These are phyloP conservation scores for Xylariomycetidae sp. DNA, from an alignment of 2,329 filamentous ascomycete species.

Conservation along the genomic window DNA sequence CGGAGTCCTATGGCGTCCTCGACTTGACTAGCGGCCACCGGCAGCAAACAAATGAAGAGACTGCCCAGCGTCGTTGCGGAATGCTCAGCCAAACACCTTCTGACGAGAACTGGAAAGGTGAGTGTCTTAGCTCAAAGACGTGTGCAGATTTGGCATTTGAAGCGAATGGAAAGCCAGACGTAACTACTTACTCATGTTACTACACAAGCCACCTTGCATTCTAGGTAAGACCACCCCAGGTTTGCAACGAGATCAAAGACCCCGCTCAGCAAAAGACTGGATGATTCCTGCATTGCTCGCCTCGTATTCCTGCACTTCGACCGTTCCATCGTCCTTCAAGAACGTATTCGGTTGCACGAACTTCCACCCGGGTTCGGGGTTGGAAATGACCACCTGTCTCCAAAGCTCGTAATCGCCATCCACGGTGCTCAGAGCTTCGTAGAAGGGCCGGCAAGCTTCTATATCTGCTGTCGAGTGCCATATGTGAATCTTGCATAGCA, in stretches of 20 bases:
- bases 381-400: conserved; percentile 43
- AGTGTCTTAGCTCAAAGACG: too few species aligned
- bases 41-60: too few species aligned
- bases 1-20: too few species aligned
- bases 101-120: too few species aligned
- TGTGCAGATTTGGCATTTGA: too few species aligned
- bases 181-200: too few species aligned
- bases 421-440: conserved; percentile 46
- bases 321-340: conserved; percentile 3
- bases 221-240: too few species aligned
- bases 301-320: background rate
- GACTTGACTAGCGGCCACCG: too few species aligned
- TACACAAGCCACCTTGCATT: too few species aligned
- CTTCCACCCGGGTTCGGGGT: conserved; percentile 47
- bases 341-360: conserved; percentile 54
- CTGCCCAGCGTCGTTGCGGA: too few species aligned
- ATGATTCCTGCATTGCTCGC: background rate
- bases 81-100: too few species aligned
- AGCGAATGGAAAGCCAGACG: too few species aligned
- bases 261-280: background rate
- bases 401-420: conserved; percentile 43
- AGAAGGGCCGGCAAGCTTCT: conserved; percentile 41
- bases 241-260: background rate
- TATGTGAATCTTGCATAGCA: conserved; percentile 49
- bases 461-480: conserved; percentile 54